Base-by-base conservation (phyloP, 2,329 filamentous ascomycete species). In the Epichloe typhina region DNA sequence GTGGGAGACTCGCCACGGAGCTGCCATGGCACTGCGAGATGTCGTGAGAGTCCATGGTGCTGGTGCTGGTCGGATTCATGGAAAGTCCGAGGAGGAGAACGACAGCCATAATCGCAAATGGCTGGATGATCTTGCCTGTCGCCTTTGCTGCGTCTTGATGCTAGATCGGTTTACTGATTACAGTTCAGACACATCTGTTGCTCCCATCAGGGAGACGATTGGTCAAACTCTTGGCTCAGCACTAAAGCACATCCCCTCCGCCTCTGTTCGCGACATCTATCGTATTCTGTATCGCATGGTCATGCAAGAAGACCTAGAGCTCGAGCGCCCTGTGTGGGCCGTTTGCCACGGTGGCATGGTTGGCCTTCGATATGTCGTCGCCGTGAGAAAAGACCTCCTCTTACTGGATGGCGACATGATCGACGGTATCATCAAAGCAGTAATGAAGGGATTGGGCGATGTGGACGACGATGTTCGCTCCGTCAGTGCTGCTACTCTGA, bases 271-370 rank as follows among this genome's bases (percentile, higher is more conserved):
- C 59, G 79, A 83, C 50, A 86, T 94, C 39, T 97, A 97, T 65
- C 78, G 75, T 44, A 84, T 94, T 42, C 75, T 98, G 4, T 85
- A 93, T 60, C 80, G 86, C 38, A 86, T 98, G 71, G 89, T 97
- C 38, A 93, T 95, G 81, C 89, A 96, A 63, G 81, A 84, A 41
- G 87, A 95, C 57, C 71, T 93, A 21, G 79, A 82, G 38, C 71
- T 90, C 23, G 81, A 84, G 23, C 79, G 78, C 35, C 82, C 86
- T 13, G 77, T 89, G 33, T 98, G 93, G 93, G 88, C 95, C 53
- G 86, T 96, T 38, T 95, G 90, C 61, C 94, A 98, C 65, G 93
- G 93, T 57, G 93, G 93, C 55, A 98, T 98, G 93, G 90, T 97
- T 45, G 93, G 93, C 7, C 71, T 98, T 61, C 80, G 91, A 59